phyloP scores from a whole-genome alignment of 768 basidiomycete species.

The Scleroderma bovista region DNA sequence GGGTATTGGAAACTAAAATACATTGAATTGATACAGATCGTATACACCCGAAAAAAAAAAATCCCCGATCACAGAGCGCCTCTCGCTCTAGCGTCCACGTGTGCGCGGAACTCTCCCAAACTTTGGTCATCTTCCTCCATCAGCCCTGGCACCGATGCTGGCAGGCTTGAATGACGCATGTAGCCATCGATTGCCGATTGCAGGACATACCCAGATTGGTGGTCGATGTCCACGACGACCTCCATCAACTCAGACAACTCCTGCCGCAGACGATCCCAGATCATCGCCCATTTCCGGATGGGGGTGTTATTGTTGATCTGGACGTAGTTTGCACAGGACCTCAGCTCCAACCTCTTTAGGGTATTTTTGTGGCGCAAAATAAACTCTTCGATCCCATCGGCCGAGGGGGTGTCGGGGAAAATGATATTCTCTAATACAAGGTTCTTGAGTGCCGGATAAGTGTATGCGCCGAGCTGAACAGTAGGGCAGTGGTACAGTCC shows the following conservation, averaged over 20 bases:
- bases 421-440: slow-evolving; percentile 26
- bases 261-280: slow-evolving; percentile 18
- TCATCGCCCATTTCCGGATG: slow-evolving; percentile 21
- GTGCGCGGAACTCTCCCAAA: neutral
- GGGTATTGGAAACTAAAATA: neutral
- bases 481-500: slow-evolving; percentile 26
- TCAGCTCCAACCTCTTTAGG: slow-evolving; percentile 20
- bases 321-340: slow-evolving; percentile 22
- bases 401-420: slow-evolving; percentile 18
- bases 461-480: slow-evolving; percentile 12
- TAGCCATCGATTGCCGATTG: slow-evolving; percentile 20
- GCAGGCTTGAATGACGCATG: slow-evolving; percentile 12
- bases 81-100: neutral
- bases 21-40: no score
- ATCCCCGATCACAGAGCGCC: neutral
- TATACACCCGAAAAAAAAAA: no score
- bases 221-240: slow-evolving; percentile 11
- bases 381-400: slow-evolving; percentile 25
- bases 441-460: slow-evolving; percentile 22
- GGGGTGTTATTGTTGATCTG: slow-evolving; percentile 4
- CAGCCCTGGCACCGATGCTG: neutral
- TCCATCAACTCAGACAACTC: slow-evolving; percentile 21
- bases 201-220: slow-evolving; percentile 19
- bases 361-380: slow-evolving; percentile 25
- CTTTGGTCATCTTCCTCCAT: neutral